Percentiles rank a stretch among this genome's conserved stretches.
phyloP scores from a whole-genome alignment of 306 rosid species.

The Sicyos baderoa region DNA sequence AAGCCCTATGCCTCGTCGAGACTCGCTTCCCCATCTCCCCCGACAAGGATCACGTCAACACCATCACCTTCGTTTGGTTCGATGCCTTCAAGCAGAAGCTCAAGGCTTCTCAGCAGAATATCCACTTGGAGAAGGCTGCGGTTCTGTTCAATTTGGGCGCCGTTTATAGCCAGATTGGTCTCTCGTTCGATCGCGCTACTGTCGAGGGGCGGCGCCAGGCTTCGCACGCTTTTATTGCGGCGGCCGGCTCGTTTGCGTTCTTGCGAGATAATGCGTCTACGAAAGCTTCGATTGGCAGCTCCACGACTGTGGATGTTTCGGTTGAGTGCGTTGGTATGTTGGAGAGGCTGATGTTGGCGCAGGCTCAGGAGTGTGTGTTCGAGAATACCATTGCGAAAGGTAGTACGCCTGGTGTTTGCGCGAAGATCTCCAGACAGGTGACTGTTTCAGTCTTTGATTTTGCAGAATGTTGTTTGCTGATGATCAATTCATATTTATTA shows the following conservation, averaged over 20 bases:
- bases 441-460: conserved; percentile 18
- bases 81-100: conserved; percentile 79
- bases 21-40: conserved; percentile 93
- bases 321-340: conserved; percentile 85
- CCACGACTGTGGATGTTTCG: conserved; percentile 72
- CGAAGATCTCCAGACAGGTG: conserved; percentile 97
- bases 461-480: not conserved
- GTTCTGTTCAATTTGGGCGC: conserved; percentile 82
- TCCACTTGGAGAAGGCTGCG: conserved; percentile 85
- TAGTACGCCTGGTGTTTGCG: conserved; percentile 90
- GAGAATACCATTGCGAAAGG: conserved; percentile 92
- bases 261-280: conserved; percentile 70
- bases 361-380: conserved; percentile 94
- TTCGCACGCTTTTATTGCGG: conserved; percentile 68
- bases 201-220: conserved; percentile 78
- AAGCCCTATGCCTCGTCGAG: conserved; percentile 78
- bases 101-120: conserved; percentile 90
- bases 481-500: not conserved
- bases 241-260: conserved; percentile 73
- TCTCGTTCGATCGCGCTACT: conserved; percentile 64
- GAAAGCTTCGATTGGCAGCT: conserved; percentile 66
- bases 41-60: conserved; percentile 70
- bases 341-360: conserved; percentile 91
- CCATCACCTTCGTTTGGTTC: conserved; percentile 72
- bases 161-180: conserved; percentile 78